Percentiles rank a stretch among this genome's conserved stretches.
Conservation (phyloP, 2,329 filamentous ascomycete species). For the Trichoderma citrinoviride region DNA sequence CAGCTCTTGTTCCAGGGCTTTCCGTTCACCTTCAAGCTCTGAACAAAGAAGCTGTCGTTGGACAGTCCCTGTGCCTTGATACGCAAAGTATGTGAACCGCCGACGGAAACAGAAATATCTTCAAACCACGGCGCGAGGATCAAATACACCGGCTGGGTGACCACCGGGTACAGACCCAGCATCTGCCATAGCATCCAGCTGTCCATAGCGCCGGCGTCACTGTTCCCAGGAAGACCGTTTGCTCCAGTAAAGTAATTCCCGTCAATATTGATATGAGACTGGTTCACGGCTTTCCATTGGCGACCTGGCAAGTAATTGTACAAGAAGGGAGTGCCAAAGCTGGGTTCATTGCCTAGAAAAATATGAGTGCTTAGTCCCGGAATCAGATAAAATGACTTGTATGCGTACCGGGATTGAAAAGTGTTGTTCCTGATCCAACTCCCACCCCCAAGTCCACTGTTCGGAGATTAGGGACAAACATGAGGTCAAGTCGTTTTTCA, state of each 20-base stretch:
- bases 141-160: constrained; percentile 55
- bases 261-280: constrained; percentile 48
- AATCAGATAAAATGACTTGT: constrained; percentile 4
- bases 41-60: constrained; percentile 48
- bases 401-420: constrained; percentile 36
- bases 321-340: constrained; percentile 54
- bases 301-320: constrained; percentile 53
- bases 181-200: constrained; percentile 57
- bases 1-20: constrained; percentile 52
- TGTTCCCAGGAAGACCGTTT: constrained; percentile 54
- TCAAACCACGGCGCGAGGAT: constrained; percentile 50
- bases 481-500: constrained; percentile 46
- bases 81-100: constrained; percentile 32
- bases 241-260: constrained; percentile 40
- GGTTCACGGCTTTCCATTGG: constrained; percentile 51
- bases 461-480: constrained; percentile 41
- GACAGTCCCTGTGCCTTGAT: constrained; percentile 47
- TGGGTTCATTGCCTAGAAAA: constrained; percentile 52
- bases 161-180: constrained; percentile 55
- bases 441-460: constrained; percentile 39
- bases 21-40: constrained; percentile 53
- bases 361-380: not conserved
- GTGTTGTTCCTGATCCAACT: constrained; percentile 16
- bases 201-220: constrained; percentile 59
- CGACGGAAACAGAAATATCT: constrained; percentile 47